These are phyloP conservation scores for Aspergillus sp. DNA, from an alignment of 2,329 filamentous ascomycete species.

Conservation along the genomic window DNA sequence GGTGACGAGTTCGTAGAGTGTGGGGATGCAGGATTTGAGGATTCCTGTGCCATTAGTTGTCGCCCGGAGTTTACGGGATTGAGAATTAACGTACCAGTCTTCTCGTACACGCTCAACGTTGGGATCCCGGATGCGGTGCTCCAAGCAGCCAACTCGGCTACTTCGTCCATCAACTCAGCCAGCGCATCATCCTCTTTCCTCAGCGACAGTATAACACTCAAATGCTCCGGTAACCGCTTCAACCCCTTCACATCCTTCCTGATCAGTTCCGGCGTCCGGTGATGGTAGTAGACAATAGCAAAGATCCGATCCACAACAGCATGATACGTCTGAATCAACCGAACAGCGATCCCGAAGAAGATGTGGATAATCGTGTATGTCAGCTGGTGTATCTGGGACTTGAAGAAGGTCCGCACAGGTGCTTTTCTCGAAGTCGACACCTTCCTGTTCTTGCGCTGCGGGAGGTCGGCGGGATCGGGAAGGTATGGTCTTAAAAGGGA, in stretches of 20 bases:
- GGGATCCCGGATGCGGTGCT: conserved; percentile 83
- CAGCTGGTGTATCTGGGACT: conserved; percentile 38
- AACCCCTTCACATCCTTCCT: conserved; percentile 74
- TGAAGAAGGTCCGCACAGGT: conserved; percentile 41
- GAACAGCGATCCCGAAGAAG: conserved; percentile 82
- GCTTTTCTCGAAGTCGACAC: conserved; percentile 24
- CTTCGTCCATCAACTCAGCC: conserved; percentile 80
- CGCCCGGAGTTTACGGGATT: neutral
- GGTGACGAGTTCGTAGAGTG: conserved; percentile 70
- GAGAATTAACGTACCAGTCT: conserved; percentile 58
- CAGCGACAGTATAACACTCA: conserved; percentile 78
- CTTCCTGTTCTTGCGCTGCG: conserved; percentile 15
- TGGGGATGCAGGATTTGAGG: conserved; percentile 82
- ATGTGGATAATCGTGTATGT: conserved; percentile 53
- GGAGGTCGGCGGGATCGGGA: conserved; percentile 37
- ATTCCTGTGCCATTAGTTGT: conserved; percentile 51
- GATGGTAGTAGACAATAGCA: conserved; percentile 86
- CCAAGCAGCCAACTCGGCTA: conserved; percentile 88
- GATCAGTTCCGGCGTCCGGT: conserved; percentile 89
- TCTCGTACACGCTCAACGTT: conserved; percentile 84
- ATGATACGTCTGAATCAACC: conserved; percentile 72
- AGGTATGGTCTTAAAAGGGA: conserved; percentile 47
- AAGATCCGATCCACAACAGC: conserved; percentile 69
- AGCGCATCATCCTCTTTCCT: conserved; percentile 65
- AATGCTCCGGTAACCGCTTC: conserved; percentile 68